Base-by-base conservation (phyloP, 805 yeast genomes). In the Candida berthetii region DNA sequence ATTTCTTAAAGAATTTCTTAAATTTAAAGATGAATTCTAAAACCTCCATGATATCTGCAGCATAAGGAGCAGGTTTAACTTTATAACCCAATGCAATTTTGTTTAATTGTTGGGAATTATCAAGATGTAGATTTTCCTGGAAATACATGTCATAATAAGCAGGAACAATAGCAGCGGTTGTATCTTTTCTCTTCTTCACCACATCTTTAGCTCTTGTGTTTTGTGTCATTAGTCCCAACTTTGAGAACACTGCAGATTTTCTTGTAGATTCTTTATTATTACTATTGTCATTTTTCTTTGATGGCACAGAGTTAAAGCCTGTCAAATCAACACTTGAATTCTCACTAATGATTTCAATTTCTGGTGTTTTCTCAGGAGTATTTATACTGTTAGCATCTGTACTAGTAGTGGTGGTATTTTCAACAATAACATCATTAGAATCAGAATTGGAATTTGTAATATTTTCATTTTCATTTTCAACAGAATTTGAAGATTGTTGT, bases 51-150 rank as follows among this genome's bases (percentile, higher is more conserved):
- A 56, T 47, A 33, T 56, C 61, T 28, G 29, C 43, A 1, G 57
- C 57, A 31, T 44, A 47, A 28, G 56, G 53, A 3, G 52, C 44
- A 11, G 59, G 56, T 41, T 47, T 53, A 3, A 56, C 50, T 3
- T 32, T 14, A 40, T 42, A 55, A 0, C 61, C 61, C 7, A 56
- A 35, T 1, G 61, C 59, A 35, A 56, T 27, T 27, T 39, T 31
- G 10, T 48, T 48, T 1, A 38, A 15, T 4, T 45, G 47, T n/a
- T 38, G 33, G 15, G 22, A 27, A n/a, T 25, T 16, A 1, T 15
- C 7, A 20, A 38, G 16, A 38, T 45, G 18, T 3, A 35, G 42
- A 2, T 43, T 14, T 19, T 35, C 34, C 2, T 31, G 41, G 16
- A 49, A 52, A 36, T 51, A 53, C 0, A 31, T 13, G 36, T 48